Percentiles rank a stretch among this genome's conserved stretches.
These are phyloP conservation scores for Trifolium pratense DNA, from an alignment of 306 rosid genomes.

Conservation along the genomic window DNA sequence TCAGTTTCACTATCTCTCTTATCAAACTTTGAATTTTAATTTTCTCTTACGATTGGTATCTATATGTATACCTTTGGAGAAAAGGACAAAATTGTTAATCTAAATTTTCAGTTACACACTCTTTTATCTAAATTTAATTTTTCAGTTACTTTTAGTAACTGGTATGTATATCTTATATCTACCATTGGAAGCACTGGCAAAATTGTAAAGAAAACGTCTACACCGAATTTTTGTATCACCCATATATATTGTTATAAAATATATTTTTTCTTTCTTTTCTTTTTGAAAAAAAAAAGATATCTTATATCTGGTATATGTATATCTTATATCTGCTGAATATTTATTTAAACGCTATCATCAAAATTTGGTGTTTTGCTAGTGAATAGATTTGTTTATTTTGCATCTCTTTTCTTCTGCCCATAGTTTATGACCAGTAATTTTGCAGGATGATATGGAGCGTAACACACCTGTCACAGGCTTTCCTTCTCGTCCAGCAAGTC, in stretches of 20 bases:
- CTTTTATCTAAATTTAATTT: neutral
- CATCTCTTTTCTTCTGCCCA: neutral
- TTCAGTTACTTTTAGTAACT: neutral
- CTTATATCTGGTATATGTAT: no score
- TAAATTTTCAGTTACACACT: neutral
- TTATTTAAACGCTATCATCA: neutral
- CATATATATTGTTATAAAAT: neutral
- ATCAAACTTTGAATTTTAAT: neutral
- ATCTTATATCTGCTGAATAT: neutral
- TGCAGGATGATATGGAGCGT: constrained; percentile 88
- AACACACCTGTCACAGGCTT: constrained; percentile 55
- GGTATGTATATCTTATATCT: neutral
- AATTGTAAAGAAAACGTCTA: no score
- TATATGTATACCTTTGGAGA: neutral
- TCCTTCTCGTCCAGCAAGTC: constrained; percentile 91
- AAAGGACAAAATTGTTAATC: neutral
- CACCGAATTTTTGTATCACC: neutral
- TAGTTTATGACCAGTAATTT: constrained; percentile 26
- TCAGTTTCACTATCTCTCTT: neutral
- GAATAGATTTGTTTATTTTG: neutral
- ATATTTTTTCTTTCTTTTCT: neutral
- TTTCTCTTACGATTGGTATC: neutral
- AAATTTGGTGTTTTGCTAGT: neutral
- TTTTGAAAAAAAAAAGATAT: neutral
- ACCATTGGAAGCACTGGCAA: no score